Conservation (phyloP, 257 asterid species). For the Plantago ovata region DNA sequence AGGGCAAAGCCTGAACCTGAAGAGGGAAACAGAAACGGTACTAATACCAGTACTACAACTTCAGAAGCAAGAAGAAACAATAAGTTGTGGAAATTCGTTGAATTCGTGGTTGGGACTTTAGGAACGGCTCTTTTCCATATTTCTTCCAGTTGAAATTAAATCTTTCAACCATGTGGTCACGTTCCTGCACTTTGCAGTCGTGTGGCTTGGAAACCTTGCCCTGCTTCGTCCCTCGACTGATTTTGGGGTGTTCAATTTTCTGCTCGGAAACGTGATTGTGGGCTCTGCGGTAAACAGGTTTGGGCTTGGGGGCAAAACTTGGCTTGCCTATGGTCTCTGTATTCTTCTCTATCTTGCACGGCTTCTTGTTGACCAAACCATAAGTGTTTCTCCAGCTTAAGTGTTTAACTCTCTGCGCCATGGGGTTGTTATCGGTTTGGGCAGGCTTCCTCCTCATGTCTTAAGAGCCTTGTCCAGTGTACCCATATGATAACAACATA, state of each 20-base stretch:
- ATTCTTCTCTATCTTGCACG: background rate
- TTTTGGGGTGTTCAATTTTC: slow-evolving; percentile 23
- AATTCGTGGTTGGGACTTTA: slow-evolving; percentile 15
- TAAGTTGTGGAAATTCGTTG: slow-evolving; percentile 6
- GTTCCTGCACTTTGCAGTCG: slow-evolving; percentile 23
- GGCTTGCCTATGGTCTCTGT: slow-evolving; percentile 18
- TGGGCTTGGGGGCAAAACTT: slow-evolving; percentile 20
- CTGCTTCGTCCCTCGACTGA: slow-evolving; percentile 12
- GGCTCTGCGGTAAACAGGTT: slow-evolving; percentile 23
- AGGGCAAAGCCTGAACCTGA: too few relatives aligned
- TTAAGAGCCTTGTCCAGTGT: too few relatives aligned
- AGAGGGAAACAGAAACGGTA: too few relatives aligned
- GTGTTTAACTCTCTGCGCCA: too few relatives aligned
- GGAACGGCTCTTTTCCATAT: slow-evolving; percentile 18
- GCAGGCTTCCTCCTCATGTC: too few relatives aligned
- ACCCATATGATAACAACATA: too few relatives aligned
- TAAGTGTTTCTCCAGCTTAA: too few relatives aligned
- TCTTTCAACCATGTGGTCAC: slow-evolving; percentile 20
- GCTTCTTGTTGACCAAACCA: too few relatives aligned
- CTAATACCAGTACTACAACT: too few relatives aligned
- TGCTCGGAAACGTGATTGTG: slow-evolving; percentile 24
- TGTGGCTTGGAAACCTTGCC: slow-evolving; percentile 22
- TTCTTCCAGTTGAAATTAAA: slow-evolving; percentile 17
- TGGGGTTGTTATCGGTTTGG: too few relatives aligned
- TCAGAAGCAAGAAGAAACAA: background rate